Conservation (phyloP, 1,284 basidiomycete genomes). For the Chalciporus sp. region DNA sequence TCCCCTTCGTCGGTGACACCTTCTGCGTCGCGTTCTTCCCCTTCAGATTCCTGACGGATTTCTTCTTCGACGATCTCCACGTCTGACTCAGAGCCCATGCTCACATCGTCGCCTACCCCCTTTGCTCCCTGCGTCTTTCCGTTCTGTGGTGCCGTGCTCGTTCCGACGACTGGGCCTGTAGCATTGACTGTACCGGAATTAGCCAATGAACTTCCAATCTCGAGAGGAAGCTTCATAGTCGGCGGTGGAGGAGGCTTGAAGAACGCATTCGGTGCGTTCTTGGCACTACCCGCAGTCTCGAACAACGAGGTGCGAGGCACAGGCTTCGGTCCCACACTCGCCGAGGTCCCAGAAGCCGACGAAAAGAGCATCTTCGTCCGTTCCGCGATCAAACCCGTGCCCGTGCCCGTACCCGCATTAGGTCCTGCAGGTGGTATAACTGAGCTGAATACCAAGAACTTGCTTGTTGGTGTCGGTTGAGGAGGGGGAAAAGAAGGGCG, state of each 20-base stretch:
- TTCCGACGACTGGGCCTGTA: background rate
- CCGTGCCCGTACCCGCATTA: background rate
- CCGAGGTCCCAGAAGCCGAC: conserved; percentile 8
- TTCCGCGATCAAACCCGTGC: conserved; percentile 11
- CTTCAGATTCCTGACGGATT: background rate
- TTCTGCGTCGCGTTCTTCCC: conserved; percentile 8
- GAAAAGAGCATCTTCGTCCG: conserved; percentile 19
- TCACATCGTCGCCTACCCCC: conserved; percentile 21
- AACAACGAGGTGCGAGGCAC: conserved; percentile 44
- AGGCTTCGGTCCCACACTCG: conserved; percentile 14
- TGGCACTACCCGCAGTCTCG: conserved; percentile 46
- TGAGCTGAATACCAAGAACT: conserved; percentile 29
- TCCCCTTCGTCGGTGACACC: conserved; percentile 11
- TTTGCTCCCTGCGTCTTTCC: conserved; percentile 7
- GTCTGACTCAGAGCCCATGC: conserved; percentile 28
- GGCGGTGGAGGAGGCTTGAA: conserved; percentile 47
- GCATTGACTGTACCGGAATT: background rate
- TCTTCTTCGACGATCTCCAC: conserved; percentile 18
- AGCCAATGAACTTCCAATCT: conserved; percentile 2
- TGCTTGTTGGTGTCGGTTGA: conserved; percentile 18
- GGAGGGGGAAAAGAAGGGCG: conserved; percentile 12
- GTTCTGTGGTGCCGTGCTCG: conserved; percentile 6
- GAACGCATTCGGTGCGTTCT: conserved; percentile 58
- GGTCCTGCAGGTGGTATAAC: conserved; percentile 14
- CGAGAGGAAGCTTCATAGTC: background rate